These are phyloP conservation scores for Lepidium sativum DNA, from an alignment of 345 rosid genomes.

Conservation along the genomic window DNA sequence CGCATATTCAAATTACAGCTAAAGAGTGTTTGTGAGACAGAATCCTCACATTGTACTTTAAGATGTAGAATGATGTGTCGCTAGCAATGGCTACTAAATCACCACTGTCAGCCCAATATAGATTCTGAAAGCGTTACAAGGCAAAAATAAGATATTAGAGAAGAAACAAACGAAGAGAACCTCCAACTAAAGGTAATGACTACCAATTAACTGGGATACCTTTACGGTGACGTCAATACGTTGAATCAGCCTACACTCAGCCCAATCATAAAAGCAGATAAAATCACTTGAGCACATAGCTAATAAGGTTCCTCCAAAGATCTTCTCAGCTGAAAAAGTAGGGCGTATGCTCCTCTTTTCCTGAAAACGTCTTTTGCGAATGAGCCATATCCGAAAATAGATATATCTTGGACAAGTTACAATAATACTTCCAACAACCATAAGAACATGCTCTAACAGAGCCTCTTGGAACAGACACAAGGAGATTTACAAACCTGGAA, in stretches of 20 bases:
- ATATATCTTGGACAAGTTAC: neutral
- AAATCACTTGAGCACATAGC: slow-evolving; percentile 98
- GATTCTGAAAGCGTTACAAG: slow-evolving; percentile 47
- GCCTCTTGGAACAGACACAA: neutral
- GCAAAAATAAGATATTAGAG: slow-evolving; percentile 8
- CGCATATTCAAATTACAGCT: neutral
- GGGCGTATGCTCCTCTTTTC: slow-evolving; percentile 89
- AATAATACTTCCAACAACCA: neutral
- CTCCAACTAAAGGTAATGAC: neutral
- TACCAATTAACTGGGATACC: slow-evolving; percentile 34
- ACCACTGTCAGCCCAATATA: slow-evolving; percentile 99
- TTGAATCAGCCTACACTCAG: slow-evolving; percentile 94
- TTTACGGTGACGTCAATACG: slow-evolving; percentile 96
- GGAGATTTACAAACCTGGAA: slow-evolving; percentile 61
- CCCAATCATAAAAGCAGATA: slow-evolving; percentile 99
- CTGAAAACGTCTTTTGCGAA: slow-evolving; percentile 40
- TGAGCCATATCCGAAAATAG: neutral
- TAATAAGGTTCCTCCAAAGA: slow-evolving; percentile 84
- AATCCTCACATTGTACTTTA: slow-evolving; percentile 75
- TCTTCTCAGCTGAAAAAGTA: slow-evolving; percentile 87
- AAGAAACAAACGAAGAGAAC: slow-evolving; percentile 8
- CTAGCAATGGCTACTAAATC: slow-evolving; percentile 96
- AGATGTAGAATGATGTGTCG: slow-evolving; percentile 92
- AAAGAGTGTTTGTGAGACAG: neutral
- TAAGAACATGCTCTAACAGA: neutral